These are phyloP conservation scores for Pseudoscleropodium purum DNA, from an alignment of 225 moss, liverwort and hornwort species.

Conservation along the genomic window DNA sequence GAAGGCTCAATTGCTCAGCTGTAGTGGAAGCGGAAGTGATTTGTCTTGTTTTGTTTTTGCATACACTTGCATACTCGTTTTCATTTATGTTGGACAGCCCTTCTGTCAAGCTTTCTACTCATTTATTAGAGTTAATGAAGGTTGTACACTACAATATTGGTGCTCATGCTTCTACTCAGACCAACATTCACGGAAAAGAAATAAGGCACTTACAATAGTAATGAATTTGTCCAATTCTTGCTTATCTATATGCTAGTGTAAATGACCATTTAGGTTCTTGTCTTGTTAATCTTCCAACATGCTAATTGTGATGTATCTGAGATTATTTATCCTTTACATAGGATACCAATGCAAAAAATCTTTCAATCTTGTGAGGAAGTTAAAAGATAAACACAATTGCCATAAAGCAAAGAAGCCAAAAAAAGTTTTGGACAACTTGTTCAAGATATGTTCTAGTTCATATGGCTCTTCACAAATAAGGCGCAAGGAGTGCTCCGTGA, in stretches of 20 bases:
- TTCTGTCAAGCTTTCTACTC: background rate
- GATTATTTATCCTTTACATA: background rate
- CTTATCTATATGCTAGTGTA: no score
- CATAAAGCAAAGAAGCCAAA: background rate
- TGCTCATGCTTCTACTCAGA: background rate
- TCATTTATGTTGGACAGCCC: background rate
- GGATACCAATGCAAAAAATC: background rate
- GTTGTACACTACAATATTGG: background rate
- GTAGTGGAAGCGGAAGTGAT: background rate
- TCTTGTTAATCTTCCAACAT: background rate
- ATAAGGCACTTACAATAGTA: background rate
- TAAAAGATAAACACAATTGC: background rate
- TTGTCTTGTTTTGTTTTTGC: no score
- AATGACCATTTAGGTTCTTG: background rate
- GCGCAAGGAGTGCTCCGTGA: background rate
- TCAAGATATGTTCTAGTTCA: background rate
- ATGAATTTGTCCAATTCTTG: background rate
- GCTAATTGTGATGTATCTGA: background rate
- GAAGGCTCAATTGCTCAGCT: background rate
- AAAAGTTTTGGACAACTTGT: no score
- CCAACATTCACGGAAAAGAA: background rate
- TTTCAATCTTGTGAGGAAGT: no score
- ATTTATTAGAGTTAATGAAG: background rate
- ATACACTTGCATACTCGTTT: background rate
- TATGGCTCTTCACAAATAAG: background rate